Conservation (phyloP, 2,329 filamentous ascomycete genomes). For the Colletotrichum sp. region DNA sequence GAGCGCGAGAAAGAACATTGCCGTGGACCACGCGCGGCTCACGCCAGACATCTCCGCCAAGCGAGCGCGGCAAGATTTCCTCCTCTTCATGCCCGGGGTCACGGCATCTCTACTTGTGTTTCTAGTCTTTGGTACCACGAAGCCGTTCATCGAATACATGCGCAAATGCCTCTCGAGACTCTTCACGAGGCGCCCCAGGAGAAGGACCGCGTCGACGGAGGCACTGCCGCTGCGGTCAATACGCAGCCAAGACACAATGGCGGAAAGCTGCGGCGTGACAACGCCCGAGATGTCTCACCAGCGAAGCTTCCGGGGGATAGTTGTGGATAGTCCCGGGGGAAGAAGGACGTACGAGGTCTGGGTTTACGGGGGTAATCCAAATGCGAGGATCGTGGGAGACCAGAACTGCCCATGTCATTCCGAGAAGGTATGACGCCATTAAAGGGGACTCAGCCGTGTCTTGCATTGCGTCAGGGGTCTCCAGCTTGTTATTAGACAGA, state of each 20-base stretch:
- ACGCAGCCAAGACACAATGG: neutral
- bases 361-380: neutral
- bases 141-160: conserved; percentile 24
- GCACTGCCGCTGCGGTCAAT: neutral
- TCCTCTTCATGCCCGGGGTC: conserved; percentile 28
- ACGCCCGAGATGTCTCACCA: neutral
- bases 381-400: neutral
- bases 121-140: conserved; percentile 27
- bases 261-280: neutral
- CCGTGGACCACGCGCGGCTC: conserved; percentile 26
- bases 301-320: neutral
- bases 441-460: neutral
- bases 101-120: conserved; percentile 24
- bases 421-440: neutral
- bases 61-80: conserved; percentile 14
- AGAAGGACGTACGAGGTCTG: neutral
- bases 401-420: neutral
- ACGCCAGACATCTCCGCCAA: conserved; percentile 34
- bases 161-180: neutral
- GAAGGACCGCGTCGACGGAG: neutral
- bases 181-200: neutral
- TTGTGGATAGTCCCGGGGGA: neutral
- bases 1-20: conserved; percentile 33
- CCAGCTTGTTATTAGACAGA: neutral
- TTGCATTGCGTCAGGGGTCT: neutral